Evolutionary conservation across 2,329 filamentous ascomycete species (phyloP), one percentile per base, ranked within the genome.

Genomic region (Fusarium tjaetaba): DNA sequence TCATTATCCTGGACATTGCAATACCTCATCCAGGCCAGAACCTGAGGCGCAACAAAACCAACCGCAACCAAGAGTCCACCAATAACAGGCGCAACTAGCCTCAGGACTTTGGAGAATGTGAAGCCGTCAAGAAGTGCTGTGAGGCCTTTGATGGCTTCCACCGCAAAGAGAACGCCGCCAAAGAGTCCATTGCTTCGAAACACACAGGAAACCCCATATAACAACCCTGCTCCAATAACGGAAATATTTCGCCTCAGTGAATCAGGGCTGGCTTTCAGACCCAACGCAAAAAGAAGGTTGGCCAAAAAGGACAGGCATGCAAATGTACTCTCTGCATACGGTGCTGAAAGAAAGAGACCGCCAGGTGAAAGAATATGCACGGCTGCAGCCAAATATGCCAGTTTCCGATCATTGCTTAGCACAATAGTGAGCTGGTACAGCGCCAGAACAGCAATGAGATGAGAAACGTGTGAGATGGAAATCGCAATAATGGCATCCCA

Each of bases 181-280:
- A 98, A 85, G 52, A 98, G 84, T 15, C 94, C 96, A 81, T 99
- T 99, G 78, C 92, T 94, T 65, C 96, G 91, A 70, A 97, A 90
- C 4, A 89, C 86, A 0, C 92, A 92, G 2, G 95, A 92, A 22
- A 92, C 76, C 2, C 92, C 94, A 78, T 98, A 96, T 11, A 89
- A 70, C 5, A 90, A 65, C 3, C 94, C 94, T 5, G 94, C 89
- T 15, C 85, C 78, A 11, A 97, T 73, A 26, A 92, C 82, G 20
- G 86, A 85, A 5, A 83, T 72, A 75, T 90, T 88, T n/a, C 85
- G 81, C 0, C 30, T 49, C 1, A 79, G 58, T 22, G 71, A 79
- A 4, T 65, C 74, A 42, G 56, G 70, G 56, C 79, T 80, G 49
- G 73, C 71, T 59, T 70, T 74, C 41, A 80, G 45, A 77, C 85